phyloP scores from a whole-genome alignment of 768 basidiomycete species.

The Sarcodon aspratus region DNA sequence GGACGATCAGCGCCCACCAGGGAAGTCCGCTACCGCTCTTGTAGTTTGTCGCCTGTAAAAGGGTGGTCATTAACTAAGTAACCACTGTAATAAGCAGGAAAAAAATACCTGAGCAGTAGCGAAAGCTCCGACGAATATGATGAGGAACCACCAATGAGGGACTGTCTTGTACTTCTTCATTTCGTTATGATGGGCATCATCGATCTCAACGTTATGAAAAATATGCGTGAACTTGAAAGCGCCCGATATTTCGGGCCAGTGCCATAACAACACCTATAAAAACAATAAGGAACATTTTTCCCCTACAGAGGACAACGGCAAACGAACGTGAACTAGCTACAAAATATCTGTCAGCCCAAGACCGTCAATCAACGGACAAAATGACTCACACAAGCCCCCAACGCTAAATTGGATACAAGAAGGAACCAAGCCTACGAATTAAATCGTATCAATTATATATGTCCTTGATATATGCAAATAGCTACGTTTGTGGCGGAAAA shows the following conservation, averaged over 20 bases:
- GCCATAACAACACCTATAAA: constrained; percentile 32
- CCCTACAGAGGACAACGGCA: constrained; percentile 10
- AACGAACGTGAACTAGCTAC: no score
- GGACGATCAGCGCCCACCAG: constrained; percentile 38
- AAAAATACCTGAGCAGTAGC: constrained; percentile 41
- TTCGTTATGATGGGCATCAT: constrained; percentile 45
- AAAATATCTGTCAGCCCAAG: no score
- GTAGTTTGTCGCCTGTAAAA: constrained; percentile 17
- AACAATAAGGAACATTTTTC: background rate
- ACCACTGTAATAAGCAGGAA: no score
- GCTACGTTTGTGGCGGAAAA: no score
- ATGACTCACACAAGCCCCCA: no score
- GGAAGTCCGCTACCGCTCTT: constrained; percentile 41
- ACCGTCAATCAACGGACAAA: no score
- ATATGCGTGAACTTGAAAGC: constrained; percentile 21
- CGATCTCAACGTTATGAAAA: constrained; percentile 24
- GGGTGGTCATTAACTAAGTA: no score
- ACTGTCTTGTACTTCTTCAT: constrained; percentile 37
- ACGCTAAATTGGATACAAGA: no score
- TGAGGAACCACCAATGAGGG: constrained; percentile 41
- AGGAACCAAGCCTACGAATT: no score
- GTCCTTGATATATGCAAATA: no score
- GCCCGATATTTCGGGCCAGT: constrained; percentile 33
- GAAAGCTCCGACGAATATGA: constrained; percentile 30
- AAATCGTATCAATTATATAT: no score